Conservation (phyloP, 371 early-diverging fungal species). For the Capillidium rhysosporum region DNA sequence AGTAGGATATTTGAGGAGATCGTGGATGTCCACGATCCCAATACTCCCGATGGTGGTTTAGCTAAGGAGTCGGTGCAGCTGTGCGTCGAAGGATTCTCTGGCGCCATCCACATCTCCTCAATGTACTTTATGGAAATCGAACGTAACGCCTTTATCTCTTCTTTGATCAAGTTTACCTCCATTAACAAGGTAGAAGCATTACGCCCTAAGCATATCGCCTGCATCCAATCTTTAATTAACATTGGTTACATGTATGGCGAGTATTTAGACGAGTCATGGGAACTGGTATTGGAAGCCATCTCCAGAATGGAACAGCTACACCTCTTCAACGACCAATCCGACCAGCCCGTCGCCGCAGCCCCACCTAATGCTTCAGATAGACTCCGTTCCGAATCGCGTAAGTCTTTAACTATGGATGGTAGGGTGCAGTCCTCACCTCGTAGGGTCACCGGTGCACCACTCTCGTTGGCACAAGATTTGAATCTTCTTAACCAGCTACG, state of each 20-base stretch:
- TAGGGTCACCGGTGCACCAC: constrained; percentile 6
- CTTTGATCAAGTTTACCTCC: constrained; percentile 69
- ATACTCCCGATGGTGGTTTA: constrained; percentile 9
- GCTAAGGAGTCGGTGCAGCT: constrained; percentile 15
- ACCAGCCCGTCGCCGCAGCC: neutral
- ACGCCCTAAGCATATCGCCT: constrained; percentile 74
- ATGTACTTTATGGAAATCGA: constrained; percentile 75
- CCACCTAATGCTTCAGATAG: neutral
- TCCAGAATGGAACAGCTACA: constrained; percentile 68
- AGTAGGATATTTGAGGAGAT: constrained; percentile 70
- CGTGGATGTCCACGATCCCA: constrained; percentile 42
- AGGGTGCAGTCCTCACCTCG: neutral
- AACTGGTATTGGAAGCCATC: constrained; percentile 71
- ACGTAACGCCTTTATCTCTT: constrained; percentile 73
- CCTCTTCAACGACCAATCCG: constrained; percentile 20
- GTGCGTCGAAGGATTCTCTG: constrained; percentile 61
- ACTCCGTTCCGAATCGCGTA: constrained; percentile 5
- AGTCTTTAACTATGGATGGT: neutral
- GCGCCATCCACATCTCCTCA: constrained; percentile 57
- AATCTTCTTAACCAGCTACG: constrained; percentile 3
- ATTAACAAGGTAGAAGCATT: constrained; percentile 56
- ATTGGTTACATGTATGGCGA: constrained; percentile 64
- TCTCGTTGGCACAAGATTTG: neutral
- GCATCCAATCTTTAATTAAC: constrained; percentile 61
- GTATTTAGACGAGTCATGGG: constrained; percentile 67